These are phyloP conservation scores for Syncephalastrum monosporum DNA, from an alignment of 371 early-diverging fungal species.

Conservation along the genomic window DNA sequence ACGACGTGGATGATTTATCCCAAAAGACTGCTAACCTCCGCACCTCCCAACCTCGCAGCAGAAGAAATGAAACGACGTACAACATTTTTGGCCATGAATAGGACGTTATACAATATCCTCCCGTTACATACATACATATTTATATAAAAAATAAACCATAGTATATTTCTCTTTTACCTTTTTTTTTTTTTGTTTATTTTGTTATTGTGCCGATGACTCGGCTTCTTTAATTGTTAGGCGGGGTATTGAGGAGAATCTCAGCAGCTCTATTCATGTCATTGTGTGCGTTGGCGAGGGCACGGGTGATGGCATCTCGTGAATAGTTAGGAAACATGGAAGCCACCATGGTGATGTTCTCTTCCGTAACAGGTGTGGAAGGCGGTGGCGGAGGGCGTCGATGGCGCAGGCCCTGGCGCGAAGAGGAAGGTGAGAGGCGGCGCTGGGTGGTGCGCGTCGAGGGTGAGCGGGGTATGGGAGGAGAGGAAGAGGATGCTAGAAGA, in stretches of 20 bases:
- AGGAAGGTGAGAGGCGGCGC: conserved; percentile 30
- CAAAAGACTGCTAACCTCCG: conserved; percentile 8
- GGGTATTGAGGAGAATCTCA: conserved; percentile 49
- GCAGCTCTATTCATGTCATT: conserved; percentile 60
- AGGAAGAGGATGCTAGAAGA: conserved; percentile 37
- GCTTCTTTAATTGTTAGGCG: conserved; percentile 21
- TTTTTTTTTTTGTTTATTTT: too few relatives aligned
- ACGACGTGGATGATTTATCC: conserved; percentile 9
- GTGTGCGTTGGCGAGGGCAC: conserved; percentile 53
- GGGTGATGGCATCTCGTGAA: conserved; percentile 53
- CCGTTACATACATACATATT: too few relatives aligned
- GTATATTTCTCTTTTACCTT: conserved; percentile 1
- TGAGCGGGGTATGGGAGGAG: conserved; percentile 52
- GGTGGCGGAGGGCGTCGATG: conserved; percentile 34
- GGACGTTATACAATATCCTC: too few relatives aligned
- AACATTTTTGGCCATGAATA: too few relatives aligned
- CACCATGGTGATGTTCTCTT: conserved; percentile 49
- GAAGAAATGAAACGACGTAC: too few relatives aligned
- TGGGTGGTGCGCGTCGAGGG: conserved; percentile 30
- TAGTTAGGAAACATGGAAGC: conserved; percentile 59
- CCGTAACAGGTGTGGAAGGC: conserved; percentile 29
- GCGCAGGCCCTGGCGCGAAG: conserved; percentile 30
- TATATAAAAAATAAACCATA: not conserved
- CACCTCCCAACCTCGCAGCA: too few relatives aligned
- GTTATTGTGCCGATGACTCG: not conserved